Percentiles rank a stretch among this genome's conserved stretches.
phyloP scores from a whole-genome alignment of 768 basidiomycete genomes.

The Termitomyces sp. region DNA sequence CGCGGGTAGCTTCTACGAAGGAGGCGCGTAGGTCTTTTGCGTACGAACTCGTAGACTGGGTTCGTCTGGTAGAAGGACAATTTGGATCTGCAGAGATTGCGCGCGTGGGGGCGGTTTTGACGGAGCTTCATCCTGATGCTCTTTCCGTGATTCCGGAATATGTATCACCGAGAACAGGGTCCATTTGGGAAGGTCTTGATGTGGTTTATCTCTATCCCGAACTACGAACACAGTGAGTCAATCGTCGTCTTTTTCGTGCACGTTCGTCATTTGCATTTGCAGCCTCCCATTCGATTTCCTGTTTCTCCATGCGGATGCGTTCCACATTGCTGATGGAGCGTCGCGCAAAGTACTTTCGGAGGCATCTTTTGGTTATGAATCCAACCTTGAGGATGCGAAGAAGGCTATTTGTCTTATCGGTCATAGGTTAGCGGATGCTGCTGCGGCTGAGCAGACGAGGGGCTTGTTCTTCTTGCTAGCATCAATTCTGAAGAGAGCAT shows the following conservation, averaged over 20 bases:
- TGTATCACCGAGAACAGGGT: conserved; percentile 37
- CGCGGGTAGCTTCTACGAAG: conserved; percentile 33
- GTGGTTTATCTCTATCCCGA: conserved; percentile 20
- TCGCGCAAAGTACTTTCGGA: conserved; percentile 34
- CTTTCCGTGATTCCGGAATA: conserved; percentile 39
- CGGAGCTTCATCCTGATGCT: conserved; percentile 37
- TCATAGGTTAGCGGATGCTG: conserved; percentile 27
- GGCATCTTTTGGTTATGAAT: conserved; percentile 21
- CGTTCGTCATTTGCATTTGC: background rate
- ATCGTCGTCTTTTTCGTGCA: background rate
- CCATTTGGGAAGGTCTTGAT: conserved; percentile 39
- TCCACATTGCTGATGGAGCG: conserved; percentile 22
- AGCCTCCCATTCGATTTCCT: conserved; percentile 39
- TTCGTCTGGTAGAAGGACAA: conserved; percentile 42
- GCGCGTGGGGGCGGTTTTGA: conserved; percentile 36
- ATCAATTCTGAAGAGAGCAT: conserved; percentile 28
- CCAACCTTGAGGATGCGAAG: conserved; percentile 28
- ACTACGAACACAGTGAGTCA: conserved; percentile 14
- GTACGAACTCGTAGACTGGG: conserved; percentile 61
- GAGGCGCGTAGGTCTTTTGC: conserved; percentile 34
- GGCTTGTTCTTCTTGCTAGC: conserved; percentile 37
- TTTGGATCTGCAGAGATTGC: conserved; percentile 33
- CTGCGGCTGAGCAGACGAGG: conserved; percentile 19
- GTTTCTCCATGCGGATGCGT: conserved; percentile 31
- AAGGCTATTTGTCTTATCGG: conserved; percentile 33